A percentile compares a stretch with the other conserved stretches of the same genome.
phyloP scores from a whole-genome alignment of 192 early-diverging fungal species.

The Chytriomyces sp. region DNA sequence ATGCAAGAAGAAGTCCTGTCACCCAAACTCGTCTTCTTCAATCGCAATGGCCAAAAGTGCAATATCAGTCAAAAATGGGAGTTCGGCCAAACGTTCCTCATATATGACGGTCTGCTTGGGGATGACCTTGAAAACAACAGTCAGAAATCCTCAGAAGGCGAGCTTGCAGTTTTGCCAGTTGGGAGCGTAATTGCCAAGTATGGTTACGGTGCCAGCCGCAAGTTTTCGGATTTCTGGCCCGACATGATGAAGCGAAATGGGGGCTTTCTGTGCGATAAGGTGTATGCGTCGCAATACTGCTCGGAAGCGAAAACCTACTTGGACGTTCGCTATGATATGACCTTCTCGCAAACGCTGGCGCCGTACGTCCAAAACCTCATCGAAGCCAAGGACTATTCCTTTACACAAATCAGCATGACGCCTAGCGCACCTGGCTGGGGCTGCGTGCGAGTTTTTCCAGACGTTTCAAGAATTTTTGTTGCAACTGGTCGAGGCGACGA shows the following conservation, averaged over 20 bases:
- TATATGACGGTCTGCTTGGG: no score
- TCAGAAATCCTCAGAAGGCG: no score
- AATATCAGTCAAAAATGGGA: not conserved
- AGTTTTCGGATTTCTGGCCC: constrained; percentile 10
- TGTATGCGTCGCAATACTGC: constrained; percentile 15
- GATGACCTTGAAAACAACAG: no score
- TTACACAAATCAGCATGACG: not conserved
- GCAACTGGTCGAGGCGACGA: no score
- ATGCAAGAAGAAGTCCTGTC: constrained; percentile 13
- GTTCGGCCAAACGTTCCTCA: no score
- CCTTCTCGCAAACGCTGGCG: not conserved
- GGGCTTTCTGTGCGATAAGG: not conserved
- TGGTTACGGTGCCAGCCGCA: not conserved
- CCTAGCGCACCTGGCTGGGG: constrained; percentile 13
- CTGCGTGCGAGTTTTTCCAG: not conserved
- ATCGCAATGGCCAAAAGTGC: not conserved
- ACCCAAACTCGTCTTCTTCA: not conserved
- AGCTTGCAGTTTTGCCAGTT: no score
- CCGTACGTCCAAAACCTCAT: not conserved
- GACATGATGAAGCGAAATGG: not conserved
- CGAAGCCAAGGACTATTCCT: not conserved
- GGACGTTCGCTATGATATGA: constrained; percentile 11
- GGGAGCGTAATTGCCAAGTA: not conserved
- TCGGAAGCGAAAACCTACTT: not conserved
- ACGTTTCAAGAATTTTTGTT: no score